phyloP scores from a whole-genome alignment of 371 early-diverging fungal genomes.

The Mucor sp. region DNA sequence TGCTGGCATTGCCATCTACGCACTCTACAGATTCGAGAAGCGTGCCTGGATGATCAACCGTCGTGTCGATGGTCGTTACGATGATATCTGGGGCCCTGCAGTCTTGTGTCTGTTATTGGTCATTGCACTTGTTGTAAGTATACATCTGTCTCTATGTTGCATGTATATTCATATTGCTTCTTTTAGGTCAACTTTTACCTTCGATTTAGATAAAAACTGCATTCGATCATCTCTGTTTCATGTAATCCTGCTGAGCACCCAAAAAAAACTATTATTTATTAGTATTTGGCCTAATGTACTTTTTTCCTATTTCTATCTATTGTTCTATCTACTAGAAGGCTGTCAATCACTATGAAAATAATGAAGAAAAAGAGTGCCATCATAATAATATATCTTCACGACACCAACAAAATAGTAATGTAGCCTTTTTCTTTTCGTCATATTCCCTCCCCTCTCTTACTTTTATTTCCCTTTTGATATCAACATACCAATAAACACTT shows the following conservation, averaged over 20 bases:
- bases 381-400: slow-evolving; percentile 1
- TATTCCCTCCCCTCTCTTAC: not conserved
- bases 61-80: slow-evolving; percentile 60
- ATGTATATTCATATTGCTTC: not conserved
- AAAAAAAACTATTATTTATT: not conserved
- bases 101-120: slow-evolving; percentile 82
- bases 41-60: slow-evolving; percentile 68
- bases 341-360: not conserved
- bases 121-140: slow-evolving; percentile 33
- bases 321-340: not conserved
- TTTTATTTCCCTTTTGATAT: not conserved
- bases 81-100: slow-evolving; percentile 71
- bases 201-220: slow-evolving; percentile 25
- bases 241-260: not conserved
- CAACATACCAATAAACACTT: not conserved
- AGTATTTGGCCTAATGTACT: not conserved
- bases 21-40: slow-evolving; percentile 88
- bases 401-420: not conserved
- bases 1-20: slow-evolving; percentile 78
- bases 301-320: not conserved
- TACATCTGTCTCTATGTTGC: not conserved
- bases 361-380: not conserved
- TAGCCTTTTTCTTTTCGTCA: not conserved
- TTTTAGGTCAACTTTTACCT: slow-evolving; percentile 35
- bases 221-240: slow-evolving; percentile 5